Evolutionary conservation across 2,329 filamentous ascomycete species (phyloP).

Genomic region (Epicoccum nigrum): DNA sequence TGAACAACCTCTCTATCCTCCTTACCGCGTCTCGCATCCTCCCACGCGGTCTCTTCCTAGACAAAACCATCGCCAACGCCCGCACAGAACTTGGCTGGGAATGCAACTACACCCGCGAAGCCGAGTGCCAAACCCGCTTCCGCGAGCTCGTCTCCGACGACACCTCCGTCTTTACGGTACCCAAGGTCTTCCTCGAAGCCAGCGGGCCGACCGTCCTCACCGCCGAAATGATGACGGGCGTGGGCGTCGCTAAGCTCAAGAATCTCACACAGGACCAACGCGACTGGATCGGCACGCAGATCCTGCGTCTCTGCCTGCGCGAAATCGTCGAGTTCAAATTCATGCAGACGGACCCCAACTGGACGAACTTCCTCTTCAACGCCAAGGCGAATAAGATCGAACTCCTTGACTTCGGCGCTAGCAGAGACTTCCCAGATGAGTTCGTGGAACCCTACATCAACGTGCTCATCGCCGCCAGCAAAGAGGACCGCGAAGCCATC

Average conservation of each 20-base stretch:
- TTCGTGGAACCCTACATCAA: slow-evolving; percentile 83
- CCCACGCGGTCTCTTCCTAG: slow-evolving; percentile 88
- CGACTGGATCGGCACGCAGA: slow-evolving; percentile 95
- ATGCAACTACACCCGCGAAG: slow-evolving; percentile 92
- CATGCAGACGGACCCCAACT: slow-evolving; percentile 99
- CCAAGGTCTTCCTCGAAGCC: slow-evolving; percentile 76
- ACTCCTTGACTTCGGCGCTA: slow-evolving; percentile 94
- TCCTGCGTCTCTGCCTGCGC: slow-evolving; percentile 86
- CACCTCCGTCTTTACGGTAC: slow-evolving; percentile 76
- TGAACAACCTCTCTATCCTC: slow-evolving; percentile 90
- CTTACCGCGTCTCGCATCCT: slow-evolving; percentile 88
- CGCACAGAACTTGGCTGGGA: slow-evolving; percentile 93
- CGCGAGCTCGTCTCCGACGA: slow-evolving; percentile 77
- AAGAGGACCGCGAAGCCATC: slow-evolving; percentile 68
- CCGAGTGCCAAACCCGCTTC: slow-evolving; percentile 78
- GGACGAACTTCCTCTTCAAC: slow-evolving; percentile 98
- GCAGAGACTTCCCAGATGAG: slow-evolving; percentile 77
- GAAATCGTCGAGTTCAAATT: slow-evolving; percentile 95
- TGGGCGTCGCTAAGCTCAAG: slow-evolving; percentile 80
- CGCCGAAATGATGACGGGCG: slow-evolving; percentile 88
- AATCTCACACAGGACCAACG: slow-evolving; percentile 80
- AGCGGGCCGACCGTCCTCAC: slow-evolving; percentile 87
- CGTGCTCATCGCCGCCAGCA: slow-evolving; percentile 80
- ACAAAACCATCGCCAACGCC: slow-evolving; percentile 97
- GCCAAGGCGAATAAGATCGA: slow-evolving; percentile 75